Evolutionary conservation across 768 basidiomycete species (phyloP).

Genomic region (Steccherinum ochraceum): DNA sequence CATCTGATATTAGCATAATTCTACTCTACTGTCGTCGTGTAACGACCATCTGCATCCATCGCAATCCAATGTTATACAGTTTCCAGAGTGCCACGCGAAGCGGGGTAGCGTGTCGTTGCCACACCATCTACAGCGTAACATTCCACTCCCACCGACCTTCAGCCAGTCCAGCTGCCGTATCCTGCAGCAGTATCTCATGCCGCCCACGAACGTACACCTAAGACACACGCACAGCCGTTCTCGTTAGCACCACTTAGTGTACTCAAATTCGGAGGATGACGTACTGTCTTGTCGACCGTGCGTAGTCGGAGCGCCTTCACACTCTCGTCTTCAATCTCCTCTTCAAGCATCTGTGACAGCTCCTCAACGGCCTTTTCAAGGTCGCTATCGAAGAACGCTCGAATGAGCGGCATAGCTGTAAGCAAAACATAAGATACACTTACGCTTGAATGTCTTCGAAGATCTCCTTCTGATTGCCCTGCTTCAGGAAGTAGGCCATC

Average conservation of each 20-base stretch:
- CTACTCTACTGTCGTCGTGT: too few species aligned
- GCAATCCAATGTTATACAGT: too few species aligned
- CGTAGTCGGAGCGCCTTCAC: slow-evolving; percentile 80
- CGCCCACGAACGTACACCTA: slow-evolving; percentile 84
- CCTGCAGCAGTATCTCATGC: slow-evolving; percentile 88
- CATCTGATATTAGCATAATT: too few species aligned
- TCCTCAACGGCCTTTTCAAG: slow-evolving; percentile 94
- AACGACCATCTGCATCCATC: too few species aligned
- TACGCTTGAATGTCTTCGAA: slow-evolving; percentile 96
- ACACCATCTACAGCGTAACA: too few species aligned
- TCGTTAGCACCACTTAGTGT: too few species aligned
- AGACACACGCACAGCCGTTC: too few species aligned
- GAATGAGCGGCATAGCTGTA: slow-evolving; percentile 1
- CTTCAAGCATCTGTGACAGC: slow-evolving; percentile 85
- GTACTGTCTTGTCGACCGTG: slow-evolving; percentile 87
- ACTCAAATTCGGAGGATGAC: slow-evolving; percentile 4
- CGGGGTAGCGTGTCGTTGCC: too few species aligned
- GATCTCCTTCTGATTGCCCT: slow-evolving; percentile 87
- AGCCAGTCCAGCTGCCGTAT: slow-evolving; percentile 82
- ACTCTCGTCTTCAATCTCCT: slow-evolving; percentile 74
- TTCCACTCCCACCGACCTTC: slow-evolving; percentile 81
- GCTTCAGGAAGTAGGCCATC: slow-evolving; percentile 96
- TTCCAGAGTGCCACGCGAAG: too few species aligned
- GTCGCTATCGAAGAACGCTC: slow-evolving; percentile 46
- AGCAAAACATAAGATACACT: slow-evolving; percentile 11